Evolutionary conservation across 2,329 filamentous ascomycete species (phyloP).

Genomic region (Elsinoe australis): DNA sequence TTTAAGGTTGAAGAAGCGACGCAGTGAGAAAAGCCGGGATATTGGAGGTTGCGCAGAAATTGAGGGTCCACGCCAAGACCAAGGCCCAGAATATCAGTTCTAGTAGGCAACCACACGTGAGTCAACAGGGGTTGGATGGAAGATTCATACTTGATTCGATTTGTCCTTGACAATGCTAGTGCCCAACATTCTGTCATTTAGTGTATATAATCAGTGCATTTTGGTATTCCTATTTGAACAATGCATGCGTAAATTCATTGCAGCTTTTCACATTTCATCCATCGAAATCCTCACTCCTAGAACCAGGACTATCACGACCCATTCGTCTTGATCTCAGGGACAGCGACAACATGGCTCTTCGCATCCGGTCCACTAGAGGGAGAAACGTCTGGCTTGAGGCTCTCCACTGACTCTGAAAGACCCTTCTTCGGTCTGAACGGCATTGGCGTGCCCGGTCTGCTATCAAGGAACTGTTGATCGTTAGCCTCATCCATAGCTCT

Average conservation of each 20-base stretch:
- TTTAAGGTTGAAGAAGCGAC: too few species aligned
- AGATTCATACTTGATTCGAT: too few species aligned
- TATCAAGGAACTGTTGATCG: conserved; percentile 58
- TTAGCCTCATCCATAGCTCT: not conserved
- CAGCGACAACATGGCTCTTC: conserved; percentile 26
- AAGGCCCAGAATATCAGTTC: too few species aligned
- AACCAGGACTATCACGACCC: not conserved
- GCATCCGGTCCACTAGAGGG: conserved; percentile 28
- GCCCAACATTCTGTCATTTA: not conserved
- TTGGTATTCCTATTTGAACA: not conserved
- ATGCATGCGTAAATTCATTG: not conserved
- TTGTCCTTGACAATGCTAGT: not conserved
- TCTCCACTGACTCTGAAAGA: conserved; percentile 27
- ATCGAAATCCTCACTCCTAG: not conserved
- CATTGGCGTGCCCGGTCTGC: conserved; percentile 60
- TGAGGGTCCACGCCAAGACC: too few species aligned
- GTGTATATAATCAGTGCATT: not conserved
- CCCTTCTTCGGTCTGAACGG: conserved; percentile 51
- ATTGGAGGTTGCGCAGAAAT: too few species aligned
- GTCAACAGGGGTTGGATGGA: not conserved
- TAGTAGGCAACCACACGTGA: too few species aligned
- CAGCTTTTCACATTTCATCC: not conserved
- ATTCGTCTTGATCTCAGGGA: conserved; percentile 25
- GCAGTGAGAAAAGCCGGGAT: conserved; percentile 1
- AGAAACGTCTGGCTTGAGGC: conserved; percentile 27